Conservation (phyloP, 768 basidiomycete genomes). For the Lentinula aciculospora region DNA sequence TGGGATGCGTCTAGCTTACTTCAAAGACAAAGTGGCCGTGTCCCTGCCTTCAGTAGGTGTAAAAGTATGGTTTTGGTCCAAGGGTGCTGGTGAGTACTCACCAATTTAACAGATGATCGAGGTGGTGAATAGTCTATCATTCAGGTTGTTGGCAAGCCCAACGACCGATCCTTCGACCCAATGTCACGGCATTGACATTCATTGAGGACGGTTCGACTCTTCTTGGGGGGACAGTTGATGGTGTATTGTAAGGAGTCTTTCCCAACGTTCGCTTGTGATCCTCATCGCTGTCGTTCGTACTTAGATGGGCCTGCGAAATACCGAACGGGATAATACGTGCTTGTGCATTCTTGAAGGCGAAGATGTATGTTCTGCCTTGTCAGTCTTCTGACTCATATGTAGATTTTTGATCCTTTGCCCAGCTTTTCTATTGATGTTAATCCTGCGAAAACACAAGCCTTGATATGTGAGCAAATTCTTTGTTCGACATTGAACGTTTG, state of each 20-base stretch:
- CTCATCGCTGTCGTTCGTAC: background rate
- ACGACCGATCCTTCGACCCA: constrained; percentile 56
- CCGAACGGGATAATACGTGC: constrained; percentile 62
- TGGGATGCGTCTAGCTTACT: constrained; percentile 46
- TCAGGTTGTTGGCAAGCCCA: constrained; percentile 61
- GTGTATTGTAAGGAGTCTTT: constrained; percentile 54
- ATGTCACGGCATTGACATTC: constrained; percentile 60
- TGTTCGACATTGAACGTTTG: background rate
- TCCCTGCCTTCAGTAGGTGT: constrained; percentile 55
- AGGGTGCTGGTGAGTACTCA: constrained; percentile 32
- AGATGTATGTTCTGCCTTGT: constrained; percentile 40
- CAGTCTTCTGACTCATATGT: background rate
- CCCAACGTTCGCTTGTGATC: background rate
- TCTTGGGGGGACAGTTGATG: constrained; percentile 66
- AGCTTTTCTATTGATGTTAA: constrained; percentile 54
- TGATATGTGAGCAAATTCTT: constrained; percentile 28
- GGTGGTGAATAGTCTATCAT: background rate
- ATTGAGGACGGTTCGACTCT: constrained; percentile 58
- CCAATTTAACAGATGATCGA: background rate
- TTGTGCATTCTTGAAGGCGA: constrained; percentile 50
- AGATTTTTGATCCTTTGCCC: background rate
- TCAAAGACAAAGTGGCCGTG: constrained; percentile 54
- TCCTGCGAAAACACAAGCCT: constrained; percentile 39
- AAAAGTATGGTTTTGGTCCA: constrained; percentile 58
- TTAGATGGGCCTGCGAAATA: constrained; percentile 64